Evolutionary conservation across 202 grass and related monocot genomes (phyloP).

Genomic region (Panicum virgatum): DNA sequence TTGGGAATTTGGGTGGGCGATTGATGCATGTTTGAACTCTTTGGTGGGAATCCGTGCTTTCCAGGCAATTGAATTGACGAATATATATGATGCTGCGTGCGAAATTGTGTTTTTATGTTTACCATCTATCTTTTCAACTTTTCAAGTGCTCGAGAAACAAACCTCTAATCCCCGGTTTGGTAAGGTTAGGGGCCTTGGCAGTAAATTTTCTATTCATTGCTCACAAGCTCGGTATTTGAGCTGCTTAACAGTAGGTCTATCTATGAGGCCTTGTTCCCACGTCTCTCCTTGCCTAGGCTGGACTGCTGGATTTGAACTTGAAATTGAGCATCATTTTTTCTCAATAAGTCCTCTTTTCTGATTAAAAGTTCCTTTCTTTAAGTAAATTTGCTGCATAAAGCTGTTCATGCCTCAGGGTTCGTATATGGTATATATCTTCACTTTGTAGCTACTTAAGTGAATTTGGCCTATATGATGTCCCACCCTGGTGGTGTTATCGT

Average conservation of each 20-base stretch:
- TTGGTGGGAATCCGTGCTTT: neutral
- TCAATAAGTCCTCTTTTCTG: neutral
- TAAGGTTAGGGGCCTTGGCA: neutral
- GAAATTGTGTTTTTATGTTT: neutral
- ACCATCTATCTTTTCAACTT: neutral
- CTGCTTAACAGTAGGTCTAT: neutral
- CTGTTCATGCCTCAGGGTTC: neutral
- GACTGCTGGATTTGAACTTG: too few species aligned
- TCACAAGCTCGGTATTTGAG: too few species aligned
- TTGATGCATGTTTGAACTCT: neutral
- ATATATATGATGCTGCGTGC: neutral
- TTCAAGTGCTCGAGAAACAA: neutral
- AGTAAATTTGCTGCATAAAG: neutral
- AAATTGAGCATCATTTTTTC: neutral
- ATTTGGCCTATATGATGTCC: neutral
- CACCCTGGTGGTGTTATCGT: neutral
- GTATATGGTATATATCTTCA: too few species aligned
- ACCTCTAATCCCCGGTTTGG: neutral
- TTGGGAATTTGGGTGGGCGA: neutral
- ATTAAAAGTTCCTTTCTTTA: neutral
- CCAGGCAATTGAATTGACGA: neutral
- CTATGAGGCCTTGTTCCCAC: neutral
- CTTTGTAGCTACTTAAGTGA: too few species aligned
- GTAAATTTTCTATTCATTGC: too few species aligned
- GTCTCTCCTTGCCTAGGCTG: too few species aligned